A percentile compares a stretch with the other conserved stretches of the same genome.
These are phyloP conservation scores for Suaeda aralocaspica DNA, from an alignment of 148 eudicot species.

Conservation along the genomic window DNA sequence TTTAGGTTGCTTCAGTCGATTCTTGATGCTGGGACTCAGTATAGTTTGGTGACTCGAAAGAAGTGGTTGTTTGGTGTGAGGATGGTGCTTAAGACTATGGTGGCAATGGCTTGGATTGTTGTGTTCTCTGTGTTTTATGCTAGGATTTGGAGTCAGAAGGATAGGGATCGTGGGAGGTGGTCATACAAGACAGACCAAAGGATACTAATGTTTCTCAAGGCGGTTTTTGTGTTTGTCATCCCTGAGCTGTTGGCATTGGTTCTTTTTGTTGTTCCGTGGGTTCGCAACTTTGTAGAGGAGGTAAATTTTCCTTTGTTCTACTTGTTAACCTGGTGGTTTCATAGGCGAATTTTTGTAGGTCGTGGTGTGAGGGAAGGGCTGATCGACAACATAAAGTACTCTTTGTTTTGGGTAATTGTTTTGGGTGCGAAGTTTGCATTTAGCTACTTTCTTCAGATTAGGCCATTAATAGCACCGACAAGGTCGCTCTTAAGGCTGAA, in stretches of 20 bases:
- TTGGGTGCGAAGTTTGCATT: slow-evolving; percentile 73
- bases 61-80: slow-evolving; percentile 62
- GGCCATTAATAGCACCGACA: slow-evolving; percentile 77
- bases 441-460: slow-evolving; percentile 84
- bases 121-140: slow-evolving; percentile 78
- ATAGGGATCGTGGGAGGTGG: slow-evolving; percentile 55
- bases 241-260: slow-evolving; percentile 71
- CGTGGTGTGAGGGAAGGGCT: slow-evolving; percentile 86
- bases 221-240: slow-evolving; percentile 56
- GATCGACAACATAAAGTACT: slow-evolving; percentile 62
- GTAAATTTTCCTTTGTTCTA: slow-evolving; percentile 52
- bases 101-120: slow-evolving; percentile 66
- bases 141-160: slow-evolving; percentile 71
- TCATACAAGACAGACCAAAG: slow-evolving; percentile 43
- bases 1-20: slow-evolving; percentile 68
- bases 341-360: slow-evolving; percentile 69
- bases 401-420: slow-evolving; percentile 67
- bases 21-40: slow-evolving; percentile 93
- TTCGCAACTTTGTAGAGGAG: slow-evolving; percentile 65
- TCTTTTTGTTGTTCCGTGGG: slow-evolving; percentile 70
- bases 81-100: slow-evolving; percentile 83
- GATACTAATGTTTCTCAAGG: slow-evolving; percentile 55
- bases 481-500: slow-evolving; percentile 46
- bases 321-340: slow-evolving; percentile 88
- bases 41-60: slow-evolving; percentile 69